Base-by-base conservation (phyloP, 202 grass and related monocot genomes). In the Elaeis oleifera region DNA sequence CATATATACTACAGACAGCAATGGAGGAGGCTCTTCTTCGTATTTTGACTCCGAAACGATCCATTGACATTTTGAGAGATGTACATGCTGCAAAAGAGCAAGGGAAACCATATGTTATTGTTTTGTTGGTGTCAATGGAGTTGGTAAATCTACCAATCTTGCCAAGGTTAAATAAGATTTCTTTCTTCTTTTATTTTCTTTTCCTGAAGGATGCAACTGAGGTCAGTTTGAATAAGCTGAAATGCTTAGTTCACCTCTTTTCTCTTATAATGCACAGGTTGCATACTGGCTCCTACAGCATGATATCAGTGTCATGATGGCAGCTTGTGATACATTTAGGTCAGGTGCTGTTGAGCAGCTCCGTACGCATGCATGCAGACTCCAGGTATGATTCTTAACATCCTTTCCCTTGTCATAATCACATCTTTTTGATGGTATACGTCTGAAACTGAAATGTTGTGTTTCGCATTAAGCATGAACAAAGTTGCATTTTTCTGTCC, bases 311-410 rank as follows among this genome's bases (percentile, higher is more conserved):
- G 87, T 86, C 53, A 91, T 83, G 63, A 64, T 91, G 31, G 88
- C 84, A 70, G 84, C 92, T 36, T 97, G 84, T 59, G 88, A 92
- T 76, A 92, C 87, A 60, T 97, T 97, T 22, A 89, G 88, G 54
- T 97, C 92, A 76, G 92, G 92, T 81, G 92, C 92, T 74, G 88
- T 91, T 64, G 87, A 97, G 74, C 92, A 97, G 67, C 58, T 91
- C 27, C 73, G 82, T 6, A 91, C 92, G 65, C 92, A 91, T 81
- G 84, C 92, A 54, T 65, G 82, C 59, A 84, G 92, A 72, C 92
- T 97, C 73, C 65, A 91, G 84, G 84, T 91, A 84, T 56, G 65
- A 24, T 16, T 23, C 5, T 20, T 55, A 55, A 55, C 6, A 8
- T 13, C 21, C 9, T 18, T 23, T 6, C 36, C 1, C 9, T 13